Base-by-base conservation (phyloP, 495 filamentous ascomycete genomes). In the Rostrohypoxylon terebratum region DNA sequence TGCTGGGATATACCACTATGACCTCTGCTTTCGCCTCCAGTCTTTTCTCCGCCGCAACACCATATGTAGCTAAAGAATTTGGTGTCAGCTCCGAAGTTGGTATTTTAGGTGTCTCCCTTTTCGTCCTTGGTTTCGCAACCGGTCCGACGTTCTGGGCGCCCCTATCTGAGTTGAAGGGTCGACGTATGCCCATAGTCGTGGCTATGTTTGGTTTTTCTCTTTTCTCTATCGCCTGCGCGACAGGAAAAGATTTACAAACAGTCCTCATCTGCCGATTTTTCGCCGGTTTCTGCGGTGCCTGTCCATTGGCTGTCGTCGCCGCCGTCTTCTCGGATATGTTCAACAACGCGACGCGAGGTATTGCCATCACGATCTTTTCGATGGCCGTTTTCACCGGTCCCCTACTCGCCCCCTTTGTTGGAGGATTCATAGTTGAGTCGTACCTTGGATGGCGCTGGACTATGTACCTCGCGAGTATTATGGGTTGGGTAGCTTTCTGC, bases 241-340 rank as follows among this genome's bases (percentile, higher is more conserved):
- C 85, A 0, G 90, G 82, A 53, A 95, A 94, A 77, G 92, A 96
- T 76, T 78, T 94, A 2, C 94, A 96, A 79, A 96, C 94, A 0
- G 75, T 96, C 9, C 83, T 97, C 59, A 88, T 97, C 69, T 91
- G 88, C 71, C 91, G 94, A 23, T 97, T 97, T 83, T 97, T 93
- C 76, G 88, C 85, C 58, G 94, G 94, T 53, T 87, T 90, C 77
- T 89, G 86, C 71, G 93, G 92, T 34, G 90, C 92, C 45, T 92
- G 88, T 77, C 93, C 94, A 0, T 76, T 97, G 6, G 89, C 94
- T 20, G 89, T 97, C 50, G 94, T 97, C 0, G 94, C 90, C 3
- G 94, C 94, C 21, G 88, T 96, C 55, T 96, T 97, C 80, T 90
- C 91, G 1, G 94, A 97, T 78, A 92, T 97, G 84, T 97, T 93